Conservation (phyloP, 2,329 filamentous ascomycete genomes). For the Aspergillus niger region DNA sequence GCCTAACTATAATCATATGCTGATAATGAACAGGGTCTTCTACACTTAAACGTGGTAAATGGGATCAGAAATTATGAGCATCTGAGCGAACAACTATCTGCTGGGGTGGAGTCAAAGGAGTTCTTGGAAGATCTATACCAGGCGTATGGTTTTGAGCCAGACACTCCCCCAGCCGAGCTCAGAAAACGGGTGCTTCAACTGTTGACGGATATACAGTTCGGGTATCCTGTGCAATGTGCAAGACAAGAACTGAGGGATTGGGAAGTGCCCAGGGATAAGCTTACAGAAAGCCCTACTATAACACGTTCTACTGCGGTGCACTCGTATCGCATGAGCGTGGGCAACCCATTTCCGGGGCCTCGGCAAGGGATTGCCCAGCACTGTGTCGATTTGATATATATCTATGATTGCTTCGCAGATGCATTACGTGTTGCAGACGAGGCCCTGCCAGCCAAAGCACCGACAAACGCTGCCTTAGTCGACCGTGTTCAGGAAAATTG, state of each 20-base stretch:
- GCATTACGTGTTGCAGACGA: background rate
- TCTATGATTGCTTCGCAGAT: constrained; percentile 1
- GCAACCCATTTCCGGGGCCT: background rate
- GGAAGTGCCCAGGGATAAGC: background rate
- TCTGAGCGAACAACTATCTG: background rate
- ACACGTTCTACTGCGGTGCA: background rate
- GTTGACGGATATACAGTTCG: constrained; percentile 6
- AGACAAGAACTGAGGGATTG: constrained; percentile 1
- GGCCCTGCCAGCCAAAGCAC: background rate
- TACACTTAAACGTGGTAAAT: background rate
- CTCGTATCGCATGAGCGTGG: constrained; percentile 5
- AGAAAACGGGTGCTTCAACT: background rate
- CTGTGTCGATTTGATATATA: constrained; percentile 5
- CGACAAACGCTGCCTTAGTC: background rate
- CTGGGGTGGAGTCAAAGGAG: background rate
- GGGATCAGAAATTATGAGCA: background rate
- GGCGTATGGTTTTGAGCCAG: background rate
- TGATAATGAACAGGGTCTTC: background rate
- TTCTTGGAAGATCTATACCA: background rate
- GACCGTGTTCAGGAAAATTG: constrained; percentile 1
- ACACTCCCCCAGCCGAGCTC: background rate
- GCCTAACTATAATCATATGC: background rate
- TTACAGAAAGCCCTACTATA: background rate
- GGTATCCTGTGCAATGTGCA: background rate
- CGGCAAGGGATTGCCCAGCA: background rate